Evolutionary conservation across 768 basidiomycete species (phyloP).

Genomic region (Russula compacta): DNA sequence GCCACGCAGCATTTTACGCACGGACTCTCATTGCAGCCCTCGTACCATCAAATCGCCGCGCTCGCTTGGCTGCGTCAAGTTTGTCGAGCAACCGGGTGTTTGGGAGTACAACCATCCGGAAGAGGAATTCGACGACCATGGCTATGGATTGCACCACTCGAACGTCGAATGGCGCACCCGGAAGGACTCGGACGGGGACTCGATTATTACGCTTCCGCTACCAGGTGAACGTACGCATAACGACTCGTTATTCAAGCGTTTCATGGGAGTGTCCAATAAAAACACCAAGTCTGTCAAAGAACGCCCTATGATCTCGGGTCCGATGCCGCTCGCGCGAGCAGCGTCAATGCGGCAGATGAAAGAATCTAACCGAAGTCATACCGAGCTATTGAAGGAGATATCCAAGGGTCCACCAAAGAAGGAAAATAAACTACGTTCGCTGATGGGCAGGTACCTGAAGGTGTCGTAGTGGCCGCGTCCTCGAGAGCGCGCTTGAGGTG

Average conservation of each 20-base stretch:
- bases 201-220: constrained; percentile 22
- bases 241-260: constrained; percentile 21
- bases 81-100: constrained; percentile 13
- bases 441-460: constrained; percentile 19
- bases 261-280: constrained; percentile 19
- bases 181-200: constrained; percentile 14
- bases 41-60: constrained; percentile 12
- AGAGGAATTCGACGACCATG: neutral
- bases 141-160: neutral
- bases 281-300: constrained; percentile 12
- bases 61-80: constrained; percentile 19
- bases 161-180: constrained; percentile 6
- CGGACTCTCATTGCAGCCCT: constrained; percentile 10
- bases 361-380: constrained; percentile 14
- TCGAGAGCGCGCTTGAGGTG: constrained; percentile 9
- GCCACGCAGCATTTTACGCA: constrained; percentile 21
- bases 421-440: constrained; percentile 26
- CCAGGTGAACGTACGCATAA: constrained; percentile 18
- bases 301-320: constrained; percentile 28
- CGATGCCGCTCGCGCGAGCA: constrained; percentile 25
- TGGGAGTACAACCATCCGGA: constrained; percentile 13
- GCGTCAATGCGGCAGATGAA: constrained; percentile 17
- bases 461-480: constrained; percentile 10
- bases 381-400: constrained; percentile 12
- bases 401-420: constrained; percentile 15